Evolutionary conservation across 208 protist genomes (phyloP).

Genomic region (Tritrichomonas foetus): DNA sequence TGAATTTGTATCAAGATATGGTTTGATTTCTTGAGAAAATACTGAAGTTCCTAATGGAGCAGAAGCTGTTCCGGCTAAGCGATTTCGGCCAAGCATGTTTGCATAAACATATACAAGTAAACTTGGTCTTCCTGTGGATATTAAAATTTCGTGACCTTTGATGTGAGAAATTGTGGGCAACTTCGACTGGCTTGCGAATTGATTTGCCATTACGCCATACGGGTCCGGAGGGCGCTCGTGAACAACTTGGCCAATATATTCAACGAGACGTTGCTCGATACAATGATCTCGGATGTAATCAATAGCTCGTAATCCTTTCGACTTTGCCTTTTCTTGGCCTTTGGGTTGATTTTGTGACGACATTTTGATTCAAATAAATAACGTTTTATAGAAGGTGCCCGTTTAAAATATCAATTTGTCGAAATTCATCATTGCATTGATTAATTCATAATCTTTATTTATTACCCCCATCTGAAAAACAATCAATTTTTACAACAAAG

Average conservation of each 20-base stretch:
- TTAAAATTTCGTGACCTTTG: not conserved
- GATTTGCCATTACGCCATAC: slow-evolving; percentile 29
- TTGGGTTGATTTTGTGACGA: too few relatives aligned
- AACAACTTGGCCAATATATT: slow-evolving; percentile 34
- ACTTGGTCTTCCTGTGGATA: slow-evolving; percentile 25
- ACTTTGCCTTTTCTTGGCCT: too few relatives aligned
- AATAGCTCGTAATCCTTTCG: not conserved
- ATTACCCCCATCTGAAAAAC: too few relatives aligned
- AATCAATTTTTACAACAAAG: too few relatives aligned
- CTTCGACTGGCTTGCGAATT: slow-evolving; percentile 25
- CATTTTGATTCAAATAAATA: too few relatives aligned
- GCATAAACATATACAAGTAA: slow-evolving; percentile 10
- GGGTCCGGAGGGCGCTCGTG: not conserved
- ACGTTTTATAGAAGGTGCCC: too few relatives aligned
- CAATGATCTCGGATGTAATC: slow-evolving; percentile 13
- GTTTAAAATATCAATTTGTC: too few relatives aligned
- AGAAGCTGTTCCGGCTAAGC: not conserved
- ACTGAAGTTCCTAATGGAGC: slow-evolving; percentile 17
- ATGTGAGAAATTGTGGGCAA: not conserved
- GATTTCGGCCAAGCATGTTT: not conserved
- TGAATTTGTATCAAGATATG: not conserved
- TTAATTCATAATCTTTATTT: too few relatives aligned
- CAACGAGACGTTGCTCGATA: not conserved
- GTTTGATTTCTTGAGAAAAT: not conserved
- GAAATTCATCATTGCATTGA: too few relatives aligned